These are phyloP conservation scores for Homolaphlyctis polyrhiza DNA, from an alignment of 371 early-diverging fungal species.

Conservation along the genomic window DNA sequence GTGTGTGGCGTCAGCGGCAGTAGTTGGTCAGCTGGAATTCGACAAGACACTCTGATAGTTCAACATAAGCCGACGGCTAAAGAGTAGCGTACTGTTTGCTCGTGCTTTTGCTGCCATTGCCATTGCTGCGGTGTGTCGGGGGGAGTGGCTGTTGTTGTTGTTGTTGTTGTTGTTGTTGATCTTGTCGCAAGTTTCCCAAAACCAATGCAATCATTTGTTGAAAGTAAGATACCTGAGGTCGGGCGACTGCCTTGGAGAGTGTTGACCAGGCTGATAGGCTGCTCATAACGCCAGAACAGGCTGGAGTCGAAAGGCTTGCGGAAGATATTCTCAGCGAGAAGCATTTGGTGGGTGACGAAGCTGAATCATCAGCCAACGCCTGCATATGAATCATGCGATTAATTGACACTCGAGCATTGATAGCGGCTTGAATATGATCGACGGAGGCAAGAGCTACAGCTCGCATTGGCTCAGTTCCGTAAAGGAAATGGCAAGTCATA, in stretches of 20 bases:
- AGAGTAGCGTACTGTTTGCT: slow-evolving; percentile 20
- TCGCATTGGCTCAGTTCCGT: slow-evolving; percentile 20
- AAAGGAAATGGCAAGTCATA: slow-evolving; percentile 9
- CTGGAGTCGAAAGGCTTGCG: slow-evolving; percentile 25
- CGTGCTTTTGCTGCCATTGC: slow-evolving; percentile 19
- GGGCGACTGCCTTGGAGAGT: no score
- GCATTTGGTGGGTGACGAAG: slow-evolving; percentile 18
- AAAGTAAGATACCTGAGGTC: no score
- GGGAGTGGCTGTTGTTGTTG: no score
- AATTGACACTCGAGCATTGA: not conserved
- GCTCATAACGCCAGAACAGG: no score
- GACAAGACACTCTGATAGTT: no score
- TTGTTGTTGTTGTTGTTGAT: no score
- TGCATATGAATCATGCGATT: not conserved
- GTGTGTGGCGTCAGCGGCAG: not conserved
- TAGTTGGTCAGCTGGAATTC: no score
- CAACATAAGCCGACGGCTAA: no score
- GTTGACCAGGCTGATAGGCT: no score
- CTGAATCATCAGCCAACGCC: not conserved
- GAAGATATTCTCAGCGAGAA: slow-evolving; percentile 27
- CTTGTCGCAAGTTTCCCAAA: no score
- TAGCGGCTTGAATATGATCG: slow-evolving; percentile 27
- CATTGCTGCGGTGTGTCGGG: no score
- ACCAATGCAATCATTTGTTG: no score
- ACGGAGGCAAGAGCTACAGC: slow-evolving; percentile 23